These are phyloP conservation scores for Rhynchosporium graminicola DNA, from an alignment of 2,329 filamentous ascomycete species.

Conservation along the genomic window DNA sequence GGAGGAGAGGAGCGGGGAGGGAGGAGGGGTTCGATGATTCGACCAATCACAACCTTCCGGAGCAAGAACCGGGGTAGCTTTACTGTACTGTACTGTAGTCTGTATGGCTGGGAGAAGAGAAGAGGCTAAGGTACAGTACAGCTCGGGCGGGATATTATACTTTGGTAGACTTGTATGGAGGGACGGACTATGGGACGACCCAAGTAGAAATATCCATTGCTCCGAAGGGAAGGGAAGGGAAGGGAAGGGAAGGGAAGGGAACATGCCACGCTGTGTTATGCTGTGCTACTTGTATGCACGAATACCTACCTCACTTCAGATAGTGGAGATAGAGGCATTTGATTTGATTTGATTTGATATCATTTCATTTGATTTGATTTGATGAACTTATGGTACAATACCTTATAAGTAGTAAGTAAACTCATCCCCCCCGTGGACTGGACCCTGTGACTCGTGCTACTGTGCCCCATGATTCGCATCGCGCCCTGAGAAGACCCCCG, in stretches of 20 bases:
- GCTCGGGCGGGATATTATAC: background rate
- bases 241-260: too few species aligned
- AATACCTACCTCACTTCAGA: background rate
- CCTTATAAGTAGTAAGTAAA: background rate
- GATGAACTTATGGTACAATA: background rate
- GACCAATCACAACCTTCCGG: constrained; percentile 5
- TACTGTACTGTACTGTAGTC: background rate
- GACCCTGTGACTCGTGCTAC: constrained; percentile 11
- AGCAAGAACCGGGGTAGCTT: constrained; percentile 17
- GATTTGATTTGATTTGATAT: too few species aligned
- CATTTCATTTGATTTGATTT: background rate
- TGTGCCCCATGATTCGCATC: background rate
- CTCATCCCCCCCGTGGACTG: background rate
- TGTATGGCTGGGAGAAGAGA: constrained; percentile 1
- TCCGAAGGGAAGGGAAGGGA: background rate
- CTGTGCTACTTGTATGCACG: background rate
- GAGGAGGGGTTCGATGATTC: background rate
- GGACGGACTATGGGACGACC: background rate
- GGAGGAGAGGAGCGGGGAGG: constrained; percentile 9
- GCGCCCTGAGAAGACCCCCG: constrained; percentile 16
- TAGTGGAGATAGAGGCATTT: too few species aligned
- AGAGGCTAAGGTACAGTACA: constrained; percentile 13
- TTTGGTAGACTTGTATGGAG: too few species aligned
- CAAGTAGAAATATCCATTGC: constrained; percentile 18
- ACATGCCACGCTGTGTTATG: background rate